Evolutionary conservation across 306 rosid genomes (phyloP).

Genomic region (Malus sieversii): DNA sequence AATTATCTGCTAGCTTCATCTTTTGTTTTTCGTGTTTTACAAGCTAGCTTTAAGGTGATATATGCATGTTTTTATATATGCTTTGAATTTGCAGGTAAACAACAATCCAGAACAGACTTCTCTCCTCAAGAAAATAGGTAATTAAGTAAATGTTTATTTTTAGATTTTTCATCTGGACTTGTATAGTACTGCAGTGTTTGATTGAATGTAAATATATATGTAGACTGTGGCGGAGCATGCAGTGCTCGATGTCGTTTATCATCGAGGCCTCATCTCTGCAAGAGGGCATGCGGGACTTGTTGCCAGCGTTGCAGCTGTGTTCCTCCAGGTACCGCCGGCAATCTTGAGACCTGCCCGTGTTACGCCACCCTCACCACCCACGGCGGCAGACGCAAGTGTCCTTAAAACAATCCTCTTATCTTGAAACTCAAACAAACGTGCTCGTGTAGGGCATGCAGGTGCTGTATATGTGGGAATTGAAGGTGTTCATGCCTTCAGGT

Average conservation of each 20-base stretch:
- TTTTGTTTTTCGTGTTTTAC: too few species aligned
- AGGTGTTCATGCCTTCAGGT: background rate
- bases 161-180: too few species aligned
- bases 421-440: background rate
- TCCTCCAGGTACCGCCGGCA: constrained; percentile 43
- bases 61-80: background rate
- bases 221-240: constrained; percentile 38
- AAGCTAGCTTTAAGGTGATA: background rate
- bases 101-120: background rate
- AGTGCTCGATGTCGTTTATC: constrained; percentile 30
- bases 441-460: background rate
- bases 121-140: constrained; percentile 2
- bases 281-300: constrained; percentile 45
- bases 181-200: too few species aligned
- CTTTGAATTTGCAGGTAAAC: background rate
- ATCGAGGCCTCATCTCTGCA: constrained; percentile 31
- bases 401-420: constrained; percentile 7
- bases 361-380: constrained; percentile 43
- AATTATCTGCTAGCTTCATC: too few species aligned
- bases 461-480: background rate
- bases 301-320: constrained; percentile 44
- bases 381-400: constrained; percentile 47
- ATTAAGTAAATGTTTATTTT: background rate
- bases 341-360: constrained; percentile 41
- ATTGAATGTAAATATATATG: background rate